Evolutionary conservation across 768 basidiomycete genomes (phyloP).

Genomic region (Ramaria sp.): DNA sequence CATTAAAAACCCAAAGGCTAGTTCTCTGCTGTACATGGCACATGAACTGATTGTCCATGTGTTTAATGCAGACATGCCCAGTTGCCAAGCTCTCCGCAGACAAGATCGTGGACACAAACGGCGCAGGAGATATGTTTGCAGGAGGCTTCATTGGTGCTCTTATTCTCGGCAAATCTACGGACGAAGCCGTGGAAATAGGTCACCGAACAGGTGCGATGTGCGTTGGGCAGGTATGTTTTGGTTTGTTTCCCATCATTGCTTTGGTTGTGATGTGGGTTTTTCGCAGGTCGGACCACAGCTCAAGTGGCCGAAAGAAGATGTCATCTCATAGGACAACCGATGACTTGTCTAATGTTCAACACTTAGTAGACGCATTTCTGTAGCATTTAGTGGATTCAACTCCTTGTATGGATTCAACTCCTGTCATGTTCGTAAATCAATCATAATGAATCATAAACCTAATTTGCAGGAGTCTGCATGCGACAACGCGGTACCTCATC

Average conservation of each 20-base stretch:
- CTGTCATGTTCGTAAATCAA: neutral
- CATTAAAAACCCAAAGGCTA: slow-evolving; percentile 37
- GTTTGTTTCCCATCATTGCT: slow-evolving; percentile 10
- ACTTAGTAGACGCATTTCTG: neutral
- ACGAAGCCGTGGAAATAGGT: slow-evolving; percentile 72
- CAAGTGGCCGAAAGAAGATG: slow-evolving; percentile 45
- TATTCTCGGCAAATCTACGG: slow-evolving; percentile 65
- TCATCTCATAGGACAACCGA: slow-evolving; percentile 22
- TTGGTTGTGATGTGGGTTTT: slow-evolving; percentile 1
- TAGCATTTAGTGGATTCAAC: slow-evolving; percentile 8
- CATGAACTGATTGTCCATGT: neutral
- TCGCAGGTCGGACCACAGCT: slow-evolving; percentile 44
- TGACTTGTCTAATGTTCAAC: neutral
- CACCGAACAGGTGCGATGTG: slow-evolving; percentile 82
- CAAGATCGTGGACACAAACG: slow-evolving; percentile 92
- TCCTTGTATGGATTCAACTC: slow-evolving; percentile 10
- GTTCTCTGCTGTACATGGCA: neutral
- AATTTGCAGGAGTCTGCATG: too few relatives aligned
- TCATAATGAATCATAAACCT: too few relatives aligned
- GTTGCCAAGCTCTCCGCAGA: slow-evolving; percentile 49
- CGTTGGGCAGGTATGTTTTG: slow-evolving; percentile 52
- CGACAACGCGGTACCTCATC: too few relatives aligned
- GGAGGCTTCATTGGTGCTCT: slow-evolving; percentile 90
- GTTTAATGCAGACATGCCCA: slow-evolving; percentile 28
- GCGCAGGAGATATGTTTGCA: slow-evolving; percentile 95